Percentiles rank a stretch among this genome's conserved stretches.
Evolutionary conservation across 2,329 filamentous ascomycete species (phyloP).

Genomic region (Fusarium coicis): DNA sequence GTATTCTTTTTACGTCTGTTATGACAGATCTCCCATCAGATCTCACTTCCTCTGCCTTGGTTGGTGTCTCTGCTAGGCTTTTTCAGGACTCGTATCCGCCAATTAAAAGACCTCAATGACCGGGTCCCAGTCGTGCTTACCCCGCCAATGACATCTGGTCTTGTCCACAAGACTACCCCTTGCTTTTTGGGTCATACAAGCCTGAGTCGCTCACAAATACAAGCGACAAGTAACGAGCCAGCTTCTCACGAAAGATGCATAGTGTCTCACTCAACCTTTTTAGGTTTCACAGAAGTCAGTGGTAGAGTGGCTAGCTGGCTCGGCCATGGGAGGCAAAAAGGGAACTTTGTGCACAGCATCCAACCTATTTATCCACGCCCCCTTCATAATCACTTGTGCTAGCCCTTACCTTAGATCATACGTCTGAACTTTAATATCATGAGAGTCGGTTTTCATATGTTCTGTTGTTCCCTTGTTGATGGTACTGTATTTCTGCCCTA

Average conservation of each 20-base stretch:
- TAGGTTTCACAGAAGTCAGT: not conserved
- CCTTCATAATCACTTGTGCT: conserved; percentile 19
- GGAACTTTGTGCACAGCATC: conserved; percentile 17
- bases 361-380: conserved; percentile 4
- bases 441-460: not conserved
- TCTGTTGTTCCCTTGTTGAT: not conserved
- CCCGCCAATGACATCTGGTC: conserved; percentile 28
- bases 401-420: conserved; percentile 17
- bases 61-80: conserved; percentile 21
- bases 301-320: conserved; percentile 3
- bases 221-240: not conserved
- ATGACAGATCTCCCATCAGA: conserved; percentile 32
- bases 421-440: not conserved
- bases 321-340: conserved; percentile 19
- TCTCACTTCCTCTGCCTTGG: conserved; percentile 33
- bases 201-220: conserved; percentile 20
- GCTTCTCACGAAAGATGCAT: conserved; percentile 9
- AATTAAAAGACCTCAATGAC: conserved; percentile 16
- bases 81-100: conserved; percentile 6
- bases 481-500: conserved; percentile 4
- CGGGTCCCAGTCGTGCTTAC: conserved; percentile 17
- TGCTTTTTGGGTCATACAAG: conserved; percentile 39
- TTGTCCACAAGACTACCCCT: conserved; percentile 29
- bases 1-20: not conserved
- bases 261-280: conserved; percentile 31